Base-by-base conservation (phyloP, 2,329 filamentous ascomycete species). In the Fonsecaea multimorphosa region DNA sequence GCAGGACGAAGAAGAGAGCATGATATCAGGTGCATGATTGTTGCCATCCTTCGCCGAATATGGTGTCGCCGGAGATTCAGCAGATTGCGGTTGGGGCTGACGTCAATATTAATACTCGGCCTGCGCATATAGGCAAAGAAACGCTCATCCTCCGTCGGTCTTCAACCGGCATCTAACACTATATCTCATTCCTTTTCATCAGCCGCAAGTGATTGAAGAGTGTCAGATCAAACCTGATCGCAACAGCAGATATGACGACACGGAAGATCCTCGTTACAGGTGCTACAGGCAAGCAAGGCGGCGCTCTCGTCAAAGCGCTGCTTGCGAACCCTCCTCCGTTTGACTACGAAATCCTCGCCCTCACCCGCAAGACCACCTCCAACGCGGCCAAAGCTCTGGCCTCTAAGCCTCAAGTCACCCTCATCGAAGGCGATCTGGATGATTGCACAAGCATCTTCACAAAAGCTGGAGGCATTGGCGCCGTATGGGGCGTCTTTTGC, bases 401-500 rank as follows among this genome's bases (percentile, higher is more conserved):
- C 64, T 76, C 9, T 77, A 81, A 63, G 81, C 82, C 81, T 7
- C 79, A 79, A 12, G 81, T 89, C 69, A 81, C 81, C 27, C 70
- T 90, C 0, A 80, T 90, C 2, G 77, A 87, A 70, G 87, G 87
- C 7, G 79, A 89, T 67, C 76, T 89, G 12, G 78, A 85, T 60
- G 77, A 87, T 44, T 75, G 82, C 0, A 74, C 78, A 0, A 76
- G 73, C 0, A 81, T 89, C 19, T 88, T 89, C 70, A 69, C 76
- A 36, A 77, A 77, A 31, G 82, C 80, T 5, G 76, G 77, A 36
- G 72, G 76, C 1, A 74, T 76, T 27, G 73, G 75, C 0, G 76
- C 79, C 1, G 80, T 88, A 63, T 86, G 84, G 82, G 86, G 86
- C 2, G 86, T 89, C 5, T 90, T 85, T 76, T 86, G 83, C 24